A percentile compares a stretch with the other conserved stretches of the same genome.
Conservation (phyloP, 2,329 filamentous ascomycete species). For the Lachnellula cervina region DNA sequence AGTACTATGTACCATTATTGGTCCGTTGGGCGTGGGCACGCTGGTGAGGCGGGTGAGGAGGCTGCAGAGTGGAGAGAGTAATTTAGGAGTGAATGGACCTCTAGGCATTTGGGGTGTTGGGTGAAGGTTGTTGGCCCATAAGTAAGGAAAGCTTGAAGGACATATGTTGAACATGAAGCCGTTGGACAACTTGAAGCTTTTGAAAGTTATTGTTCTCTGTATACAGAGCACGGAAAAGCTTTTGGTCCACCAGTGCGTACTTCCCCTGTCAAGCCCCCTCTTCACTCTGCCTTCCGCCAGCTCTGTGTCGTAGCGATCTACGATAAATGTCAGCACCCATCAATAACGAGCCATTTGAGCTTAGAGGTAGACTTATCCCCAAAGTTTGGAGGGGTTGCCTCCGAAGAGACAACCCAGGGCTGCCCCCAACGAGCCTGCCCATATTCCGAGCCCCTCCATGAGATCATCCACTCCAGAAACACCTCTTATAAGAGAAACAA, state of each 20-base stretch:
- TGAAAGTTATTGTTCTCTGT: no score
- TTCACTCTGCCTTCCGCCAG: no score
- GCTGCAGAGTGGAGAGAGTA: neutral
- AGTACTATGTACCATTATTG: conserved; percentile 46
- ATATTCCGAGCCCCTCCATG: conserved; percentile 5
- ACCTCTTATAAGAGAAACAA: conserved; percentile 16
- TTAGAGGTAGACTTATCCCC: conserved; percentile 30
- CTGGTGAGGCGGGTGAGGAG: conserved; percentile 38
- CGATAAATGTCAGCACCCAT: conserved; percentile 18
- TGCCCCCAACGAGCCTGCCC: conserved; percentile 29
- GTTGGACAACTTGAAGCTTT: neutral
- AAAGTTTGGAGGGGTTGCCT: conserved; percentile 29
- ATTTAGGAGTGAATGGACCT: neutral
- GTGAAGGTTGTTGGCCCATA: neutral
- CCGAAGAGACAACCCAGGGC: conserved; percentile 29
- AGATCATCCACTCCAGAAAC: conserved; percentile 13
- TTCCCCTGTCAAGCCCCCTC: no score
- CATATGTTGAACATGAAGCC: neutral
- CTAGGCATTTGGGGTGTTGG: conserved; percentile 1
- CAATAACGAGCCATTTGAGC: neutral
- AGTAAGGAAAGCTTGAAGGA: neutral
- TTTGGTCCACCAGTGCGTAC: no score
- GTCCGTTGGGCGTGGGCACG: conserved; percentile 44
- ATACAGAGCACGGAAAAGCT: no score
- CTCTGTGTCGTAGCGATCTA: conserved; percentile 8